Percentiles rank a stretch among this genome's conserved stretches.
phyloP scores from a whole-genome alignment of 2,329 filamentous ascomycete genomes.

The Graphilbum fragrans region DNA sequence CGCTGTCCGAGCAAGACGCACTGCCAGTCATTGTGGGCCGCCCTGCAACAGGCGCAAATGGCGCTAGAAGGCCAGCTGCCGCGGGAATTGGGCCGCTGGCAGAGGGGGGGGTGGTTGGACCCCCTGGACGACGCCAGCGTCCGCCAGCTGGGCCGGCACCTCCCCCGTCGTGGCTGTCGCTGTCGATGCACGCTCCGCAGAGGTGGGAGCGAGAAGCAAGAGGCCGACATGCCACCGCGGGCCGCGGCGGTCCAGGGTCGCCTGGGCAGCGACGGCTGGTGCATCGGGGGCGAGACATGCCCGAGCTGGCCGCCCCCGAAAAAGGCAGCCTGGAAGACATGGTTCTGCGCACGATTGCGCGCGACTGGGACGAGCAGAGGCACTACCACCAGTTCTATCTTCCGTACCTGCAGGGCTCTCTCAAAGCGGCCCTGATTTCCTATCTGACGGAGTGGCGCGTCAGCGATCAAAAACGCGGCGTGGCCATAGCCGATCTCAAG shows the following conservation, averaged over 20 bases:
- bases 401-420: slow-evolving; percentile 38
- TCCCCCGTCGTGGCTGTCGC: slow-evolving; percentile 42
- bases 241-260: neutral
- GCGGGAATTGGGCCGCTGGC: too few species aligned
- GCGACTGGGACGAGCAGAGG: slow-evolving; percentile 42
- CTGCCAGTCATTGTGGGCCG: too few species aligned
- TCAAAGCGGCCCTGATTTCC: slow-evolving; percentile 39
- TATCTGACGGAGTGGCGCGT: slow-evolving; percentile 32
- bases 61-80: too few species aligned
- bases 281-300: slow-evolving; percentile 17
- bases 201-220: too few species aligned
- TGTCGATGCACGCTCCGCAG: slow-evolving; percentile 17
- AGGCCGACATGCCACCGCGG: neutral
- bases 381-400: slow-evolving; percentile 46
- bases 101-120: neutral
- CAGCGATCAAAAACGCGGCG: slow-evolving; percentile 20
- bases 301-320: slow-evolving; percentile 30
- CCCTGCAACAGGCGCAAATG: too few species aligned
- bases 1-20: too few species aligned
- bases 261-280: too few species aligned
- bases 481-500: slow-evolving; percentile 37
- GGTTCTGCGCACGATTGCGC: slow-evolving; percentile 35
- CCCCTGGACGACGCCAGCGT: slow-evolving; percentile 20
- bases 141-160: slow-evolving; percentile 46
- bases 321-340: slow-evolving; percentile 38